Conservation (phyloP, 1,139 yeast genomes). For the Pichia terricola region DNA sequence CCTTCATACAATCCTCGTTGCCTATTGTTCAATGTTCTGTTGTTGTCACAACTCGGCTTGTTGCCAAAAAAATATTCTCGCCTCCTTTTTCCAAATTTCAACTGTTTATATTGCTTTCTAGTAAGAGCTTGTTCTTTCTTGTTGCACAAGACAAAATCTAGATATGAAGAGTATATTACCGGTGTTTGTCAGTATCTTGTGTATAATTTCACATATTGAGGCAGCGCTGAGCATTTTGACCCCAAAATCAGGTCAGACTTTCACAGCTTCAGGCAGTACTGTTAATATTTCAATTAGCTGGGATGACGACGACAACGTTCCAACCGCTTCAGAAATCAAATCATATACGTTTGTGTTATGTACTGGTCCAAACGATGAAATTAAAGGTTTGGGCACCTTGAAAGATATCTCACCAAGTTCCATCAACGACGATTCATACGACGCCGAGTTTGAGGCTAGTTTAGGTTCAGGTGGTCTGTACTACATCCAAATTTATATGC, state of each 20-base stretch:
- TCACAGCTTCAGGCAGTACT: constrained; percentile 38
- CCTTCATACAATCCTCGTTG: too few relatives aligned
- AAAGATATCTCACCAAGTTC: constrained; percentile 12
- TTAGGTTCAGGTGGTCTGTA: constrained; percentile 54
- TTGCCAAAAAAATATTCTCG: too few relatives aligned
- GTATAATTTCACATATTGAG: too few relatives aligned
- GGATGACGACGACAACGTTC: constrained; percentile 48
- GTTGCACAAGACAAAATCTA: too few relatives aligned
- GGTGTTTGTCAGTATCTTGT: too few relatives aligned
- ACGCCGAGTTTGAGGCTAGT: constrained; percentile 34
- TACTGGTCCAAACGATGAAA: constrained; percentile 47
- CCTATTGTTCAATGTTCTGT: too few relatives aligned
- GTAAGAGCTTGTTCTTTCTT: too few relatives aligned
- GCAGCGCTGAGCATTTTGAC: neutral
- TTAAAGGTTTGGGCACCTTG: constrained; percentile 17
- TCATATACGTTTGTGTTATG: constrained; percentile 50
- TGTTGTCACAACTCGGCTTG: too few relatives aligned
- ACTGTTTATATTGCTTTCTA: too few relatives aligned
- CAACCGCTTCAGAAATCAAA: constrained; percentile 35
- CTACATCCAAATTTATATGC: constrained; percentile 56
- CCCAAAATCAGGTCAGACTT: constrained; percentile 33
- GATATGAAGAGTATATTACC: too few relatives aligned
- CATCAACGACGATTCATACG: constrained; percentile 27
- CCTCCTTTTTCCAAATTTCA: too few relatives aligned
- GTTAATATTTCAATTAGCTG: constrained; percentile 47